phyloP scores from a whole-genome alignment of 1,139 yeast genomes.

The Pichia inconspicua region DNA sequence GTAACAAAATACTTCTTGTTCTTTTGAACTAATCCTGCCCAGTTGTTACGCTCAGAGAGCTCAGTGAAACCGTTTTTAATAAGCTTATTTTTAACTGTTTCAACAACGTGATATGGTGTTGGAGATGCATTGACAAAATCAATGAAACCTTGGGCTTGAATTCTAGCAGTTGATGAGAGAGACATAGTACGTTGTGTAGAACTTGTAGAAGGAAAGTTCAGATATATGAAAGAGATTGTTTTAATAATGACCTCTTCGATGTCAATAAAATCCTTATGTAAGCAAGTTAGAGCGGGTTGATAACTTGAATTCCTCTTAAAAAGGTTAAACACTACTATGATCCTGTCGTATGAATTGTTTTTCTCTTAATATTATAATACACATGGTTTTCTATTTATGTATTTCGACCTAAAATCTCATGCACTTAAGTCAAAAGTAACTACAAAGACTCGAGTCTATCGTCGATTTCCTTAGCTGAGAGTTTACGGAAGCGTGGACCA shows the following conservation, averaged over 20 bases:
- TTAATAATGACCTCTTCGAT: too few species aligned
- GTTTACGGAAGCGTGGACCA: constrained; percentile 85
- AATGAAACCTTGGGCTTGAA: constrained; percentile 54
- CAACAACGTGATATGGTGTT: constrained; percentile 91
- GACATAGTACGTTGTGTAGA: not conserved
- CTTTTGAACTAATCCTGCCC: constrained; percentile 52
- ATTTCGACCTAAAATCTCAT: not conserved
- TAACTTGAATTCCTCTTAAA: too few species aligned
- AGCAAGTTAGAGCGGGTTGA: too few species aligned
- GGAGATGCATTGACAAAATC: constrained; percentile 80
- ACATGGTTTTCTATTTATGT: not conserved
- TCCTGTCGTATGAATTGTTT: too few species aligned
- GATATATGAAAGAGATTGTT: not conserved
- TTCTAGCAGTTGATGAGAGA: constrained; percentile 15
- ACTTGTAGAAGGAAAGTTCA: not conserved
- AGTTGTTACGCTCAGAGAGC: constrained; percentile 63
- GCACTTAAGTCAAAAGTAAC: not conserved
- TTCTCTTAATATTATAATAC: not conserved
- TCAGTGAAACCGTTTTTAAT: constrained; percentile 60
- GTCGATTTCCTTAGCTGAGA: constrained; percentile 84
- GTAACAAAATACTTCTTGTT: constrained; percentile 73
- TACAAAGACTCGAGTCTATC: constrained; percentile 90
- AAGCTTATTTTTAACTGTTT: constrained; percentile 49
- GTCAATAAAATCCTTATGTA: too few species aligned
- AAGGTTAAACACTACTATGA: too few species aligned